Percentiles rank a stretch among this genome's conserved stretches.
Evolutionary conservation across 2,329 filamentous ascomycete species (phyloP).

Genomic region (Gyromitra esculenta): DNA sequence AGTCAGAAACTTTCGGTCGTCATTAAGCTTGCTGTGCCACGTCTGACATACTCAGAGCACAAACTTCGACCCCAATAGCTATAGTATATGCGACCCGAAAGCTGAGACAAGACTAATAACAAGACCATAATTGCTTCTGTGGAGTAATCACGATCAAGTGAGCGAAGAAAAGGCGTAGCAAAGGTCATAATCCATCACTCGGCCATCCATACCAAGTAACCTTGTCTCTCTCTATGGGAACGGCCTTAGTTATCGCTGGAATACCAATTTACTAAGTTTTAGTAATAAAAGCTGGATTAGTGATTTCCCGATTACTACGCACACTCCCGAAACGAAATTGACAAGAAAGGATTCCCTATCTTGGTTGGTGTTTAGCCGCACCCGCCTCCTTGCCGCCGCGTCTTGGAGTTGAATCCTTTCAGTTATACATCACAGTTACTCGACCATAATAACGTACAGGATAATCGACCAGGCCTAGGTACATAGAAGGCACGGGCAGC

Average conservation of each 20-base stretch:
- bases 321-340: not conserved
- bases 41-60: too few species aligned
- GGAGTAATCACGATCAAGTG: too few species aligned
- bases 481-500: not conserved
- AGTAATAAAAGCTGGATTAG: not conserved
- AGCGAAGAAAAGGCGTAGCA: not conserved
- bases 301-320: not conserved
- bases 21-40: too few species aligned
- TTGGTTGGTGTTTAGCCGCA: not conserved
- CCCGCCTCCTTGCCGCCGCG: not conserved
- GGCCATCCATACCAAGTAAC: not conserved
- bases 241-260: not conserved
- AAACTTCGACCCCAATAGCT: too few species aligned
- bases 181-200: constrained; percentile 3
- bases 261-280: not conserved
- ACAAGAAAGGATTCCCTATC: not conserved
- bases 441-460: not conserved
- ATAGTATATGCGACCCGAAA: too few species aligned
- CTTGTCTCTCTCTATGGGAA: not conserved
- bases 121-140: too few species aligned
- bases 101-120: too few species aligned
- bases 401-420: not conserved
- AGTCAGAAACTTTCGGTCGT: too few species aligned
- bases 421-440: constrained; percentile 1
- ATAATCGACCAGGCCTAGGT: not conserved